These are phyloP conservation scores for Hymenoscyphus salicellus DNA, from an alignment of 2,329 filamentous ascomycete genomes.

Conservation along the genomic window DNA sequence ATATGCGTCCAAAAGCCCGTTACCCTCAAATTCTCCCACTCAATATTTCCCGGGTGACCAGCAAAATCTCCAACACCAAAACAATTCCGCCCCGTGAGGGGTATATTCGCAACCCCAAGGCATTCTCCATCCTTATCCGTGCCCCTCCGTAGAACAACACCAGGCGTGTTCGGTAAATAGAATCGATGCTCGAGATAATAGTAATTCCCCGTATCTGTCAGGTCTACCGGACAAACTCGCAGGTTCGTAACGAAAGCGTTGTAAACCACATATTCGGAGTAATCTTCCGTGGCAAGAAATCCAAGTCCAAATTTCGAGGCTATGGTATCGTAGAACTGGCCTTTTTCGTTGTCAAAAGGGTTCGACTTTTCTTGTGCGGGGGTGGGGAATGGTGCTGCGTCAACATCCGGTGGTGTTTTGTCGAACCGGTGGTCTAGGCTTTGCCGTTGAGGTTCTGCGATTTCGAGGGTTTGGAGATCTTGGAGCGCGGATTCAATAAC, in stretches of 20 bases:
- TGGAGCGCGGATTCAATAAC: constrained; percentile 21
- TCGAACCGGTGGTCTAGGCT: constrained; percentile 30
- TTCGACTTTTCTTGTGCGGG: constrained; percentile 24
- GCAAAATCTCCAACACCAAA: constrained; percentile 26
- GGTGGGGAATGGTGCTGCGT: constrained; percentile 23
- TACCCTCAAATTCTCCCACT: constrained; percentile 26
- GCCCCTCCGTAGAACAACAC: constrained; percentile 23
- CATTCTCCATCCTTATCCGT: constrained; percentile 24
- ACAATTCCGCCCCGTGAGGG: constrained; percentile 20
- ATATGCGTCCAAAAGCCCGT: constrained; percentile 30
- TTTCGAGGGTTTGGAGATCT: constrained; percentile 20
- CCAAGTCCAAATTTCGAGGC: constrained; percentile 24
- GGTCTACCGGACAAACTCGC: constrained; percentile 25
- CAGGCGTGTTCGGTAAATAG: constrained; percentile 24
- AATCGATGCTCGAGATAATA: constrained; percentile 29
- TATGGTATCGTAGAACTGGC: constrained; percentile 24
- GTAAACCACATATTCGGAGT: constrained; percentile 25
- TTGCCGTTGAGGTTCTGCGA: constrained; percentile 21
- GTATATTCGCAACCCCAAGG: constrained; percentile 25
- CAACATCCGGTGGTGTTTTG: constrained; percentile 22
- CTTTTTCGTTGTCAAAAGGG: constrained; percentile 18
- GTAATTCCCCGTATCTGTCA: constrained; percentile 20
- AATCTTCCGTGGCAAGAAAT: constrained; percentile 22
- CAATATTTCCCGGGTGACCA: constrained; percentile 13
- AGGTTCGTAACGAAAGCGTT: constrained; percentile 29